phyloP scores from a whole-genome alignment of 495 filamentous ascomycete species.

The Chaetomium fimeti region DNA sequence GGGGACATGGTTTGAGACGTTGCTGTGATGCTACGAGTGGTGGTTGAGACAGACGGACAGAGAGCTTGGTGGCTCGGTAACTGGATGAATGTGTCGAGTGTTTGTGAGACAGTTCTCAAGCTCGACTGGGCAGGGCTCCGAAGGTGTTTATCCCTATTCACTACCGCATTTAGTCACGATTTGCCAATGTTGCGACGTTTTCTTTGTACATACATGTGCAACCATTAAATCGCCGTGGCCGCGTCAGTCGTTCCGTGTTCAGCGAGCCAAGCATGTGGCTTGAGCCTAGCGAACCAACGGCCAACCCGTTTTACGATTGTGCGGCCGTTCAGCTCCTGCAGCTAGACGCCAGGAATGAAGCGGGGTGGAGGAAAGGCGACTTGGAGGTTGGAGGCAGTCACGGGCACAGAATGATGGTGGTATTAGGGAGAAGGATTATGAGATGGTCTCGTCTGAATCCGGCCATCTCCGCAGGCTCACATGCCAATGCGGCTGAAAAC shows the following conservation, averaged over 20 bases:
- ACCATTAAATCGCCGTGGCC: background rate
- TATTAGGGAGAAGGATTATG: background rate
- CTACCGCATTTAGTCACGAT: background rate
- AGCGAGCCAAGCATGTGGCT: background rate
- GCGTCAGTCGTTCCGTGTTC: background rate
- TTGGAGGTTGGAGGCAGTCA: background rate
- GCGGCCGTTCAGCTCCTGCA: background rate
- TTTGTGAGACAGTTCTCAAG: background rate
- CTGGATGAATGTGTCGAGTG: background rate
- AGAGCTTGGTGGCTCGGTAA: background rate
- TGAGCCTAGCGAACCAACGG: background rate
- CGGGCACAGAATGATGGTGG: background rate
- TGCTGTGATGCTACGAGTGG: background rate
- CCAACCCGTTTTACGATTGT: background rate
- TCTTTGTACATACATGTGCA: background rate
- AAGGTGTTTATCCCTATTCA: background rate
- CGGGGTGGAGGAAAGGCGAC: background rate
- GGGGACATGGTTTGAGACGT: background rate
- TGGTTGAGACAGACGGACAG: background rate
- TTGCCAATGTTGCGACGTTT: conserved; percentile 9
- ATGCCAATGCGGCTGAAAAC: background rate
- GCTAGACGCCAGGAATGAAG: background rate
- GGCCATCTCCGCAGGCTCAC: background rate
- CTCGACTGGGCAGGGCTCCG: no score
- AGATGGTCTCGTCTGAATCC: background rate